Evolutionary conservation across 2,329 filamentous ascomycete species (phyloP), one percentile per base, ranked within the genome.

Genomic region (Arthrobotrys conoides): DNA sequence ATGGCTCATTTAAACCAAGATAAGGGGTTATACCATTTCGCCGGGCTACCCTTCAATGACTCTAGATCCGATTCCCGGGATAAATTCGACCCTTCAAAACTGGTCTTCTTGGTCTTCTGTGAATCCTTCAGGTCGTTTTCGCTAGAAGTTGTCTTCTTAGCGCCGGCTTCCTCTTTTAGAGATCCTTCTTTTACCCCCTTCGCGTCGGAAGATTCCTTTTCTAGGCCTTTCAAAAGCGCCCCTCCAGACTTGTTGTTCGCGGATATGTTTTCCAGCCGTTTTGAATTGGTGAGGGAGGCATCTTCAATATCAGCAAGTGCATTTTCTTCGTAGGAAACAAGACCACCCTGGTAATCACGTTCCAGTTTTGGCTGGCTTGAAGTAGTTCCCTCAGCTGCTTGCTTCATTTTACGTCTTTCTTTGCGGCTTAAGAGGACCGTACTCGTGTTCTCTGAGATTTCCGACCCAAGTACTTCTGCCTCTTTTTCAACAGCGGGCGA

Each of bases 21-120:
- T 9, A 78, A 18, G 22, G 68, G 75, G 36, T 78, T 78, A n/a
- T 72, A 78, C 75, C 75, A 78, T 55, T 59, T 63, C 0, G 75
- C 10, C 8, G 33, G 20, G 5, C 16, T n/a, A 9, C 30, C 27
- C 18, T 48, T 72, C 16, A 22, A 10, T 6, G 61, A n/a, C 16
- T 57, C 30, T 6, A 64, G 4, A 30, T 68, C 36, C 5, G 61
- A 22, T 18, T 72, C 53, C 27, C 30, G 63, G 1, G 73, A 63
- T 1, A 78, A 46, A 49, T 78, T 78, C 5, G 73, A 64, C 12
- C 67, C 73, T 18, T 71, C 67, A 36, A 64, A 71, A 0, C 8
- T 10, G 36, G 48, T 3, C n/a, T 66, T 18, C n/a, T 57, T 38
- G 4, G 3, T 8, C 10, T 22, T 24, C 36, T 59, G 9, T 27